Percentiles rank a stretch among this genome's conserved stretches.
phyloP scores from a whole-genome alignment of 768 basidiomycete genomes.

The Mycena venus region DNA sequence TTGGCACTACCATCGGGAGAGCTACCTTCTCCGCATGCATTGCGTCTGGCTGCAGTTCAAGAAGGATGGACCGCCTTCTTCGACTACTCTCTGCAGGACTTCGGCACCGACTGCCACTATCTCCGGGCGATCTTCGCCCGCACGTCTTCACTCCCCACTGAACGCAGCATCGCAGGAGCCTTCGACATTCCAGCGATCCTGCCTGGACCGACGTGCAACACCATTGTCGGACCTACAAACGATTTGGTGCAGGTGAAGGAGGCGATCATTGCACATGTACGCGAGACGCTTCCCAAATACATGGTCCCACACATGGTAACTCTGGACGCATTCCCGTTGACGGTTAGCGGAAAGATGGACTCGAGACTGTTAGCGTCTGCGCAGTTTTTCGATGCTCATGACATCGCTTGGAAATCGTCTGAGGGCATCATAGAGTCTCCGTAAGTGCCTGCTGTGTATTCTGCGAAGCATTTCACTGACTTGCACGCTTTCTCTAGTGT shows the following conservation, averaged over 20 bases:
- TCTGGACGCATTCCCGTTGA: conserved; percentile 4
- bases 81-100: neutral
- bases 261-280: neutral
- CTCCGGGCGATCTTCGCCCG: neutral
- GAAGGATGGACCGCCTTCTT: conserved; percentile 5
- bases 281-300: neutral
- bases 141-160: conserved; percentile 3
- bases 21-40: neutral
- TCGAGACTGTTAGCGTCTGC: neutral
- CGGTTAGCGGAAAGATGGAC: neutral
- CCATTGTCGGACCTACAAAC: conserved; percentile 1
- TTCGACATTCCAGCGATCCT: neutral
- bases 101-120: neutral
- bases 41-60: neutral
- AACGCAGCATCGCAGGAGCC: neutral
- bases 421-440: conserved; percentile 5
- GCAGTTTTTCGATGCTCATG: conserved; percentile 5
- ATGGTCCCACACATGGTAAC: conserved; percentile 3
- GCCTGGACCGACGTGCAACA: conserved; percentile 5
- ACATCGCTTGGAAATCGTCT: neutral
- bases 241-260: conserved; percentile 2
- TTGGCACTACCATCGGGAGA: neutral
- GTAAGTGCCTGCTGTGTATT: neutral
- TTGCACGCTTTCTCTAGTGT: neutral
- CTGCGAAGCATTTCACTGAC: neutral